Conservation (phyloP, 805 yeast genomes). For the Starmerella geochares region DNA sequence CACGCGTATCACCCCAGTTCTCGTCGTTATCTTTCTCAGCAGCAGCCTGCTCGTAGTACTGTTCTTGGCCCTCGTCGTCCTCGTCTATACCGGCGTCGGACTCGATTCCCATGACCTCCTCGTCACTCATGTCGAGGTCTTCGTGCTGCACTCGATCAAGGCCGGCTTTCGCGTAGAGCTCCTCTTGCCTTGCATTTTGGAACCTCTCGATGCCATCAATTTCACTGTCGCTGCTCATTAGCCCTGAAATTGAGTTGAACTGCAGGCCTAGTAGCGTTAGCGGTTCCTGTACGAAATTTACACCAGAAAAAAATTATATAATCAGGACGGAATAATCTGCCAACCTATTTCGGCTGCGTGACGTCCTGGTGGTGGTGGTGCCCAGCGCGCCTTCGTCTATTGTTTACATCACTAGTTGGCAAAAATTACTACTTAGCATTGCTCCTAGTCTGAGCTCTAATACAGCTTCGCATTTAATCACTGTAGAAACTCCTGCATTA, state of each 20-base stretch:
- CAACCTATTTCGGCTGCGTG: neutral
- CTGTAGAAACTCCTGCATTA: too few species aligned
- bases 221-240: conserved; percentile 21
- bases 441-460: too few species aligned
- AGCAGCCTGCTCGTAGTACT: conserved; percentile 40
- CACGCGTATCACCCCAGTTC: conserved; percentile 41
- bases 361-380: too few species aligned
- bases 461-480: too few species aligned
- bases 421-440: too few species aligned
- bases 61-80: conserved; percentile 36
- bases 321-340: neutral
- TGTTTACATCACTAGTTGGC: too few species aligned
- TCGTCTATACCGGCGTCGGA: conserved; percentile 21
- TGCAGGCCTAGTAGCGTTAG: neutral
- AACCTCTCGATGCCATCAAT: conserved; percentile 25
- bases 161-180: conserved; percentile 21
- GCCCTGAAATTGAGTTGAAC: conserved; percentile 3
- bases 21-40: conserved; percentile 27
- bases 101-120: conserved; percentile 42
- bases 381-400: too few species aligned
- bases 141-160: conserved; percentile 14
- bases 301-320: conserved; percentile 4
- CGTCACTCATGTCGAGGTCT: conserved; percentile 40
- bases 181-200: conserved; percentile 13
- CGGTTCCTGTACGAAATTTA: neutral